Conservation (phyloP, 495 filamentous ascomycete genomes). For the Sphaerosporella brunnea region DNA sequence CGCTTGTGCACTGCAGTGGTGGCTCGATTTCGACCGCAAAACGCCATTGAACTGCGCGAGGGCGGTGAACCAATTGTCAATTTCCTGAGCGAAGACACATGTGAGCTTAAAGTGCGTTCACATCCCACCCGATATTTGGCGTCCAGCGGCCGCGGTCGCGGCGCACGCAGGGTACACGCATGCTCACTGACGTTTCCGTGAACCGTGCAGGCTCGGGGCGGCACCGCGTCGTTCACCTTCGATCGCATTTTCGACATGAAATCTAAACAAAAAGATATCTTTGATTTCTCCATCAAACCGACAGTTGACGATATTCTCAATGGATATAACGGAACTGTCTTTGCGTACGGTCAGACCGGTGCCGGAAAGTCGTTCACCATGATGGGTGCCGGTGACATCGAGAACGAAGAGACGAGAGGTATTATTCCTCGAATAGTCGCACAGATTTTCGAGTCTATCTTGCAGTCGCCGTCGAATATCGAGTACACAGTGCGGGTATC, state of each 20-base stretch:
- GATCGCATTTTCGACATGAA: conserved; percentile 92
- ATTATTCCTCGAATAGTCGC: conserved; percentile 95
- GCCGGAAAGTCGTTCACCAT: conserved; percentile 98
- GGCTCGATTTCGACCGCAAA: conserved; percentile 92
- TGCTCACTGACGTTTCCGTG: too few relatives aligned
- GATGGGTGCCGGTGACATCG: conserved; percentile 88
- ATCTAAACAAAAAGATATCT: conserved; percentile 73
- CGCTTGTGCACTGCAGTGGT: conserved; percentile 43
- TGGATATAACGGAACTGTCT: conserved; percentile 98
- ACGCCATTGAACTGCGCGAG: conserved; percentile 72
- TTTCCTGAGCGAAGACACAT: conserved; percentile 81
- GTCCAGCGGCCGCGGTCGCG: too few relatives aligned
- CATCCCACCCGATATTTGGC: too few relatives aligned
- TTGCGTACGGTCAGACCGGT: conserved; percentile 96
- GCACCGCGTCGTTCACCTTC: conserved; percentile 76
- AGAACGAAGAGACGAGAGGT: conserved; percentile 72
- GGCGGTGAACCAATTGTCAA: conserved; percentile 81
- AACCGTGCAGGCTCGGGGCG: conserved; percentile 56
- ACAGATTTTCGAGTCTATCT: conserved; percentile 90
- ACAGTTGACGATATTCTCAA: conserved; percentile 97
- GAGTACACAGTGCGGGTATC: conserved; percentile 95
- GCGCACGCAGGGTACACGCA: too few relatives aligned
- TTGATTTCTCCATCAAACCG: conserved; percentile 87
- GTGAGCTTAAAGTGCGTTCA: conserved; percentile 58
- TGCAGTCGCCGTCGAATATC: conserved; percentile 78